Conservation (phyloP, 129 eudicot genomes). For the Ambrosia artemisiifolia region DNA sequence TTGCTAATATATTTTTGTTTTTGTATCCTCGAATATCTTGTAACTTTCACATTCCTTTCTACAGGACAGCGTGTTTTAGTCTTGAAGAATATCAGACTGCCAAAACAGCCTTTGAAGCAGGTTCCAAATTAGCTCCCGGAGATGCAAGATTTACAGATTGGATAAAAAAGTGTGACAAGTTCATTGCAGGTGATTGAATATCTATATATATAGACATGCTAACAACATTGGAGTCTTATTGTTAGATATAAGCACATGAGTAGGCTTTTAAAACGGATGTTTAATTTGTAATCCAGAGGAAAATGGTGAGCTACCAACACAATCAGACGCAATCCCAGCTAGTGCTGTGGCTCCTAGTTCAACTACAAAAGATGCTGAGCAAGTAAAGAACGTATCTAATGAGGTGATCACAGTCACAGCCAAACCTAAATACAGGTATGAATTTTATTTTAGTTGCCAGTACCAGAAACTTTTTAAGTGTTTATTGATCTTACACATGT, state of each 20-base stretch:
- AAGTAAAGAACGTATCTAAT: slow-evolving; percentile 30
- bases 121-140: slow-evolving; percentile 63
- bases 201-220: background rate
- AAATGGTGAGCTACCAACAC: slow-evolving; percentile 46
- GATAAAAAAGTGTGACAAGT: slow-evolving; percentile 78
- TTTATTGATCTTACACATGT: background rate
- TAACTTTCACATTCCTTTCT: background rate
- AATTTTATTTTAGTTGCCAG: background rate
- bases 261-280: background rate
- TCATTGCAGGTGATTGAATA: slow-evolving; percentile 15
- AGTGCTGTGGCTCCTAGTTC: slow-evolving; percentile 22
- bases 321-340: slow-evolving; percentile 20
- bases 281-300: slow-evolving; percentile 51
- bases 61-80: slow-evolving; percentile 73
- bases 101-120: slow-evolving; percentile 76
- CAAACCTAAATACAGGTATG: slow-evolving; percentile 84
- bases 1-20: background rate
- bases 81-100: slow-evolving; percentile 95
- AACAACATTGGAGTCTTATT: background rate
- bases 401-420: slow-evolving; percentile 31
- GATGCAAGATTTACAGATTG: slow-evolving; percentile 70
- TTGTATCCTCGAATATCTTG: background rate
- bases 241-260: background rate
- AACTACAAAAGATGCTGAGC: slow-evolving; percentile 30
- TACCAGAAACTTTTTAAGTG: background rate